phyloP scores from a whole-genome alignment of 192 early-diverging fungal species.

The Jimgerdemannia lactiflua region DNA sequence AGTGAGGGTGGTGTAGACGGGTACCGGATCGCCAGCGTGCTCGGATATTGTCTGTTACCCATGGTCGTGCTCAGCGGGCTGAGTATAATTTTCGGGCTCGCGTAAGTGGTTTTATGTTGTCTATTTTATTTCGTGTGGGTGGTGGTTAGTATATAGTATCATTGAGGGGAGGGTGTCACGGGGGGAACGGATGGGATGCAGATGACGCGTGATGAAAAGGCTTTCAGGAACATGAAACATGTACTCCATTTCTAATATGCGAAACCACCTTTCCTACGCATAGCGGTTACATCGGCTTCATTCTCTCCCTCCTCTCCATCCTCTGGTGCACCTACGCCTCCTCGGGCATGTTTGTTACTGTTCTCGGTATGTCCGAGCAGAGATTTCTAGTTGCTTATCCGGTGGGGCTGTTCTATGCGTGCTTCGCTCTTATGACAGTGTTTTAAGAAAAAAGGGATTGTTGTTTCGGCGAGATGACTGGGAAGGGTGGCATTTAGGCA shows the following conservation, averaged over 20 bases:
- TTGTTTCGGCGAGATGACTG: too few species aligned
- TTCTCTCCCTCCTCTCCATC: conserved; percentile 69
- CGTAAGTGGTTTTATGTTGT: conserved; percentile 38
- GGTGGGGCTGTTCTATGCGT: conserved; percentile 86
- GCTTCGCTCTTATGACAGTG: conserved; percentile 91
- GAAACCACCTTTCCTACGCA: neutral
- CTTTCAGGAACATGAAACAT: too few species aligned
- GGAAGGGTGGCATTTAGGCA: too few species aligned
- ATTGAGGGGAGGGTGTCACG: neutral
- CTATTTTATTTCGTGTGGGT: too few species aligned
- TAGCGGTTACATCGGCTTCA: conserved; percentile 56
- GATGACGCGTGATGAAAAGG: too few species aligned
- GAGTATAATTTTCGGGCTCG: conserved; percentile 66
- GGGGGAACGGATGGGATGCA: neutral
- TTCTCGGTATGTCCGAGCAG: conserved; percentile 90
- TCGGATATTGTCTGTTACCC: conserved; percentile 96
- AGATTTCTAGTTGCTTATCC: conserved; percentile 94
- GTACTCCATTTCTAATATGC: too few species aligned
- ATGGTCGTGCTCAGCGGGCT: conserved; percentile 88
- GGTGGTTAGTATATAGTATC: too few species aligned
- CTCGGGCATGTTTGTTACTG: conserved; percentile 92
- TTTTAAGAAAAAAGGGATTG: conserved; percentile 49
- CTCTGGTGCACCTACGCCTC: conserved; percentile 95
- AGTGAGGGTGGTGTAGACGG: conserved; percentile 82
- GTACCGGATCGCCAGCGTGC: conserved; percentile 86